Evolutionary conservation across 768 basidiomycete genomes (phyloP), one percentile per base, ranked within the genome.

Genomic region (Termitomyces heimii): DNA sequence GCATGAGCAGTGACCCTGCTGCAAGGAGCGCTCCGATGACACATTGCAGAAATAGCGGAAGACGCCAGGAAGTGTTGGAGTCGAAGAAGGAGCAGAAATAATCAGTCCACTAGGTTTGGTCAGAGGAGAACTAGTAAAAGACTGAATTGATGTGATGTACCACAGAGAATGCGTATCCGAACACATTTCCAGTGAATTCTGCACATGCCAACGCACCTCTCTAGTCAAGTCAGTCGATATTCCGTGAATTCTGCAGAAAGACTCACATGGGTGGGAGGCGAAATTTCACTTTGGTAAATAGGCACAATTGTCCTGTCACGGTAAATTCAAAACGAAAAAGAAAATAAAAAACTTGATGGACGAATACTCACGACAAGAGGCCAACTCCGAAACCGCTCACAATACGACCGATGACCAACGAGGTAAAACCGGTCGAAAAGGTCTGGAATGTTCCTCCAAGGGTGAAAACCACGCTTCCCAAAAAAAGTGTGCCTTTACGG

Each of bases 341-440:
- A 9, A 10, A 53, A 50, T 29, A 9, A 10, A 53, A 50, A 29
- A 14, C n/a, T 40, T 4, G 49, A 31, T 22, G 51, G 22, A 32
- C 20, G n/a, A 24, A 18, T 9, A 79, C 88, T 65, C 66, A 93
- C 89, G 89, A 92, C 54, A 96, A 72, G 59, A 96, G 77, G 8
- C 94, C 94, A 16, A 97, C 94, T 16, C 94, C 94, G 66, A 89
- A 91, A 10, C 94, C 94, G 59, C 86, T 88, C 56, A 92, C 73
- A 40, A 96, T 73, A 22, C 94, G 78, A 10, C 94, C 94, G 5
- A 93, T 51, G 22, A 94, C 78, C 92, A 98, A 96, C 53, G 78
- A 73, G 68, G 75, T 77, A 68, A 87, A 95, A 5, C 93, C 91
- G 16, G 76, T 73, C 9, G 92, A 88, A 65, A 92, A 85, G 1